Conservation (phyloP, 1,284 basidiomycete species). For the Cryptococcus neoformans region DNA sequence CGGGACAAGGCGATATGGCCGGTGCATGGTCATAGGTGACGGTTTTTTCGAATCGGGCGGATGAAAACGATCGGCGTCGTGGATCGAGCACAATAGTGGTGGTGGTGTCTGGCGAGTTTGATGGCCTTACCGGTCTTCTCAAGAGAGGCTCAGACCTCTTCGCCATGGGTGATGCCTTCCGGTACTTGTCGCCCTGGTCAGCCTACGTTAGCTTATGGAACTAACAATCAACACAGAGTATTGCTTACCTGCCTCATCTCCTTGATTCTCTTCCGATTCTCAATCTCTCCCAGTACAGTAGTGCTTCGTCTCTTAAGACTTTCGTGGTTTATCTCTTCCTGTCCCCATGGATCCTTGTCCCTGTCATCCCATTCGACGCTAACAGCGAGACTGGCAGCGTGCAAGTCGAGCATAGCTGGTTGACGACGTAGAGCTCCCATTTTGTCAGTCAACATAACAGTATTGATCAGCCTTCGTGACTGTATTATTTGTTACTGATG, state of each 20-base stretch:
- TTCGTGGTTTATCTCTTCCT: neutral
- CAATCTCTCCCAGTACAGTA: conserved; percentile 12
- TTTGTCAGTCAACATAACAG: too few species aligned
- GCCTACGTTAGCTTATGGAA: neutral
- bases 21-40: neutral
- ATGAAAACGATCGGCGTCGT: conserved; percentile 21
- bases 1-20: neutral
- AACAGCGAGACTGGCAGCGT: neutral
- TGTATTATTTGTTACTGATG: too few species aligned
- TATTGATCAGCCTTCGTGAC: too few species aligned
- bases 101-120: neutral
- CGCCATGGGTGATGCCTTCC: neutral
- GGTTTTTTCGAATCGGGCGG: conserved; percentile 11
- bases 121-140: neutral
- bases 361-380: neutral
- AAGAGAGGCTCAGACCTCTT: conserved; percentile 2
- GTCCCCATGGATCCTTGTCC: neutral
- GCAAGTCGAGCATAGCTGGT: conserved; percentile 12
- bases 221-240: neutral
- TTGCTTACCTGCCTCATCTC: neutral
- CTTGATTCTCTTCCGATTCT: conserved; percentile 8
- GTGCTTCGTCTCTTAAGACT: conserved; percentile 2
- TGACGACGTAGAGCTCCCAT: conserved; percentile 15
- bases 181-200: neutral
- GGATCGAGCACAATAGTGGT: conserved; percentile 8